Evolutionary conservation across 805 yeast genomes (phyloP), one percentile per base, ranked within the genome.

Genomic region (Myxozyma kluyveri): DNA sequence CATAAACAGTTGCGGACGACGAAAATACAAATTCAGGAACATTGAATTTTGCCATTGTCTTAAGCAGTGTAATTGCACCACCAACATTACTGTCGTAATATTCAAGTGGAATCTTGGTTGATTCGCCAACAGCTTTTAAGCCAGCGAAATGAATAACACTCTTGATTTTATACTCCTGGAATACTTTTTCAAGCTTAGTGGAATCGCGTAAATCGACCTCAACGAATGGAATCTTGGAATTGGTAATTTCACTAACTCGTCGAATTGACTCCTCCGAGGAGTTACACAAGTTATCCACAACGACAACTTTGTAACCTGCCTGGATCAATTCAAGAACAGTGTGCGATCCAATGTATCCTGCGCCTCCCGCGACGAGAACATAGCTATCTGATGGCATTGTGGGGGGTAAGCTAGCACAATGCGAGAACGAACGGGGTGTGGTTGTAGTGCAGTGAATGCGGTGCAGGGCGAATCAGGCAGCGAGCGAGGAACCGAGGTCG

Each of bases 341-440:
- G 65, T 86, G 93, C 7, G 91, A 83, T 23, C 93, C 95, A 63
- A 87, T 85, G 69, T 86, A 86, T 19, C 95, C 93, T 24, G 91
- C 87, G 43, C 95, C 95, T 41, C 95, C 95, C 21, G 93, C 85
- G 26, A 86, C 90, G 48, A 85, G 72, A 41, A 83, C 80, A 65
- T 72, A 73, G 46, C 66, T 68, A 32, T 48, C 53, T 14, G 45
- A 23, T 14, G 45, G 39, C 39, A n/a, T 10, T 14, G 57, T 19
- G 48, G 49, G 41, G 9, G 44, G 14, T 19, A 23, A 24, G 39
- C 23, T 14, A 23, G 22, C n/a, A 5, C n/a, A n/a, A n/a, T n/a
- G 21, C 6, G n/a, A 23, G 33, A 37, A 4, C 27, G 35, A 2
- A 9, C 17, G 9, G 23, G 23, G 22, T 17, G 12, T 9, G 21